Base-by-base conservation (phyloP, 2,329 filamentous ascomycete genomes). In the Beauveria sp. region DNA sequence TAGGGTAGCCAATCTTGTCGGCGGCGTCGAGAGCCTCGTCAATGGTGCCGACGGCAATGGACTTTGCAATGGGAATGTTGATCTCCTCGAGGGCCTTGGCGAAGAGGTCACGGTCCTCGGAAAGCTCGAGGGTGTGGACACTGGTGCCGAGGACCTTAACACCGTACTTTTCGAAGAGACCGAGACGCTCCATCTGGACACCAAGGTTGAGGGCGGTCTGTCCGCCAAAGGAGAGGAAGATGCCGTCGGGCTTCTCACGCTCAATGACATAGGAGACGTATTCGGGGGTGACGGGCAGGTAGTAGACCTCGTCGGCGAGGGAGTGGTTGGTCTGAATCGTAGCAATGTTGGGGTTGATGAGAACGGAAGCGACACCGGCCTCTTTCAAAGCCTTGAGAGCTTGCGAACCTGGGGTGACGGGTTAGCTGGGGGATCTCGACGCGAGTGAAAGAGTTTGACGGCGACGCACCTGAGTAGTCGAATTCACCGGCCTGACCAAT, bases 401-500 rank as follows among this genome's bases (percentile, higher is more conserved):
- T 80, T 97, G 94, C 6, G 93, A 92, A 66, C 94, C 92, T 96
- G 70, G 14, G 44, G 56, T 22, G 37, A 14, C 4, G 10, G 4
- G 55, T 59, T 53, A 55, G 51, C 43, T 26, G 24, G 34, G 40
- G 43, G 52, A 56, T 44, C 5, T 43, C n/a, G 46, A 60, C 55
- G 51, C 52, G 53, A 55, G 56, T 34, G 54, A 5, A 37, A 59
- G 52, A 61, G 47, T 28, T 16, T 14, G n/a, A 66, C 82, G 20
- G 34, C 46, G 58, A 51, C 87, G 67, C 81, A 96, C 92, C 93
- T 75, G 94, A 97, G 77, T 97, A 97, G 78, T 97, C 93, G 70
- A 97, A 97, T 80, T 97, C 93, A 79, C 93, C 93, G 66, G 93
- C 93, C 78, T 97, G 93, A 65, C 93, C 93, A 84, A 97, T 97